phyloP scores from a whole-genome alignment of 176 grass and related monocot genomes.

The Aegilops longissima region DNA sequence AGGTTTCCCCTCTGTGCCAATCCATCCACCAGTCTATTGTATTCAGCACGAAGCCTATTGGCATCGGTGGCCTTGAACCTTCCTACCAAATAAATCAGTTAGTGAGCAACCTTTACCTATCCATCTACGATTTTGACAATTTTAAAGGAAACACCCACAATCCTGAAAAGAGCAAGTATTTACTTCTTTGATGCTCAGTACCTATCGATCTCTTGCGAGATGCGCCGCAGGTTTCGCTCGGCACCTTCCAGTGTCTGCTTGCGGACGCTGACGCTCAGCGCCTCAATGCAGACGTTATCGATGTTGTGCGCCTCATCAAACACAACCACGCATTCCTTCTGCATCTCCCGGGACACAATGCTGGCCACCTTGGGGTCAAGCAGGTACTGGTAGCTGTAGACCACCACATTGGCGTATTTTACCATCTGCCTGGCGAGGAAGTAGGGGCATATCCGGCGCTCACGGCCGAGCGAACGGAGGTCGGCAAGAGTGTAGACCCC shows the following conservation, averaged over 20 bases:
- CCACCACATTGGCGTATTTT: conserved; percentile 80
- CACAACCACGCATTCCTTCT: conserved; percentile 83
- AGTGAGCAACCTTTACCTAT: conserved; percentile 27
- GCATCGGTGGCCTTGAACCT: conserved; percentile 99
- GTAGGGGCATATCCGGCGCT: conserved; percentile 76
- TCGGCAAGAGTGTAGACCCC: conserved; percentile 88
- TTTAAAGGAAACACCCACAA: neutral
- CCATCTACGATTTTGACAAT: neutral
- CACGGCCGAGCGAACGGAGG: conserved; percentile 64
- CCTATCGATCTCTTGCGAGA: conserved; percentile 88
- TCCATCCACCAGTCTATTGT: conserved; percentile 86
- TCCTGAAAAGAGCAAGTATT: neutral
- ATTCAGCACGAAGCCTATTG: conserved; percentile 84
- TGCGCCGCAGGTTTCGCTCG: conserved; percentile 63
- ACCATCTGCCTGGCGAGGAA: conserved; percentile 94
- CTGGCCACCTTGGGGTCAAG: conserved; percentile 92
- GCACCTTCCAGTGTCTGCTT: conserved; percentile 87
- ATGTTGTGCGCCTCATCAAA: conserved; percentile 99
- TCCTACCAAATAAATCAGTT: conserved; percentile 80
- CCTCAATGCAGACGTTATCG: conserved; percentile 93
- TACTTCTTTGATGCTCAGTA: conserved; percentile 22
- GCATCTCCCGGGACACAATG: conserved; percentile 92
- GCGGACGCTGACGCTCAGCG: conserved; percentile 78
- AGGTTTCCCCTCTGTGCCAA: conserved; percentile 94
- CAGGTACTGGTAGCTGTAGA: conserved; percentile 97